These are phyloP conservation scores for Posidonia australis DNA, from an alignment of 106 monocot species.

Conservation along the genomic window DNA sequence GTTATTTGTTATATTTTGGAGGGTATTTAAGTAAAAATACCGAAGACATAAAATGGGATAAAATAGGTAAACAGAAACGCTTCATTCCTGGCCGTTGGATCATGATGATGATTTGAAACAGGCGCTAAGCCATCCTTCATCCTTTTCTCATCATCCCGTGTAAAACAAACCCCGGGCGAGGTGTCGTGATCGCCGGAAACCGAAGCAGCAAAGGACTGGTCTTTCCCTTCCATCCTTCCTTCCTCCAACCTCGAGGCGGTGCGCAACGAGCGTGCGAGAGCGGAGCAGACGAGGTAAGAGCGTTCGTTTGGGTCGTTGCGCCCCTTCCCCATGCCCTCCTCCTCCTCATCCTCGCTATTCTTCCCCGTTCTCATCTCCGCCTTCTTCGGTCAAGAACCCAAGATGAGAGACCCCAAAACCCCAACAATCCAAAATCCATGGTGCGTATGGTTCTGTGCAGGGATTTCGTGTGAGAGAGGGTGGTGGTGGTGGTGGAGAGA, in stretches of 20 bases:
- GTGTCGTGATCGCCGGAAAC: too few species aligned
- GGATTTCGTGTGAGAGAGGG: slow-evolving; percentile 11
- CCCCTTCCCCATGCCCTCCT: neutral
- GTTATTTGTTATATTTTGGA: too few species aligned
- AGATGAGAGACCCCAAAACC: neutral
- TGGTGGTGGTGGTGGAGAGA: neutral
- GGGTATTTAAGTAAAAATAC: too few species aligned
- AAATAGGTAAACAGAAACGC: too few species aligned
- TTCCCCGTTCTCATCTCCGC: slow-evolving; percentile 5
- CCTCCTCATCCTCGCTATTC: neutral
- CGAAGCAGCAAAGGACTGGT: too few species aligned
- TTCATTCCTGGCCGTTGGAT: too few species aligned
- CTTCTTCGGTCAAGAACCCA: slow-evolving; percentile 10
- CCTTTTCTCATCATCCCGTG: too few species aligned
- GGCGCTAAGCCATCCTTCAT: too few species aligned
- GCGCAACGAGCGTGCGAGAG: neutral
- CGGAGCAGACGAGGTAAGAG: slow-evolving; percentile 9
- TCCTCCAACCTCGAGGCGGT: neutral
- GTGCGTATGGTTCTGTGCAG: slow-evolving; percentile 29
- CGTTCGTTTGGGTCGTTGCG: neutral
- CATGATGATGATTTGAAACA: too few species aligned
- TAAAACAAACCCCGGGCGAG: too few species aligned
- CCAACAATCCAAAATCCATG: slow-evolving; percentile 1
- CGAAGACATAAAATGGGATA: too few species aligned
- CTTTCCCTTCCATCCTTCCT: too few species aligned